Base-by-base conservation (phyloP, 225 moss, liverwort and hornwort species). In the Polytrichum commune region DNA sequence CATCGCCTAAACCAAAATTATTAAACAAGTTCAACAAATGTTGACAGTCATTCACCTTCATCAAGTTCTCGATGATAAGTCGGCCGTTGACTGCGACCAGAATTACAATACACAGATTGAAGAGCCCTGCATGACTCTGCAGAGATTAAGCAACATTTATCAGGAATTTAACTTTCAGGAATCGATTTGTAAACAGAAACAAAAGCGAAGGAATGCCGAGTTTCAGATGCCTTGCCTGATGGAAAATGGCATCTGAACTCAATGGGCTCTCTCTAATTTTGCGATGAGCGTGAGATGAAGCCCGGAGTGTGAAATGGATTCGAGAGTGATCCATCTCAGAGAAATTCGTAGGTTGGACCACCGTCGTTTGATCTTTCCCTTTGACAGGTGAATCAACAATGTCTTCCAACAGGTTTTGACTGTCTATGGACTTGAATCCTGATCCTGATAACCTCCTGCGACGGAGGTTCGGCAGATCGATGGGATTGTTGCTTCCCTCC, bases 101-200 rank as follows among this genome's bases (percentile, higher is more conserved):
- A 68, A 85, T 78, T 35, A 89, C 89, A 55, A 89, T 71, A 54
- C 83, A 85, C 67, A 89, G 76, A 65, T 89, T 89, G 89, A 89
- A 89, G 29, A 89, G 81, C n/a, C 89, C 89, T 28, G 89, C 89
- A 71, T 89, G 89, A 79, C 89, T 89, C 89, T 89, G 82, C 75
- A 78, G 46, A 46, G 13, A 46, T 46, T 16, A 16, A 46, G 46
- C 13, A 46, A 46, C 46, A 38, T 38, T 46, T 46, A 13, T 46
- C 46, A 46, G 46, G 46, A 16, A 7, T 46, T 13, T 46, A 3
- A 46, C 13, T 46, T 46, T 46, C 46, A 16, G 10, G 46, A 46
- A 16, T 46, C 4, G 46, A 46, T 16, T 46, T 46, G 46, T 46
- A 35, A 9, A 46, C 46, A 46, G 16, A 4, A 16, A 13, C 16